Conservation (phyloP, 441 rosid species). For the Iberis amara region DNA sequence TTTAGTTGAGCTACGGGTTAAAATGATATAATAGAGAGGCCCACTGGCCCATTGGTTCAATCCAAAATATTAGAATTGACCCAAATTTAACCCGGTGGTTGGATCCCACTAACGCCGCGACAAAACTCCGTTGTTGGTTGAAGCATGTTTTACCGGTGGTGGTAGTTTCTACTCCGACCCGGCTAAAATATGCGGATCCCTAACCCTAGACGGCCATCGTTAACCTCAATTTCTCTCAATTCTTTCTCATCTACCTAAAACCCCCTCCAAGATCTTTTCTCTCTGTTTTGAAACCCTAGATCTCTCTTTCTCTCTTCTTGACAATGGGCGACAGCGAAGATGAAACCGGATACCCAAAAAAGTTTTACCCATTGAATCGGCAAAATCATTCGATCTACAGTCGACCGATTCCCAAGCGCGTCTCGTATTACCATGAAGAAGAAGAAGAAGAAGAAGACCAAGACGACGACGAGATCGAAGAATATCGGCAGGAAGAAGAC, state of each 20-base stretch:
- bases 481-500: slow-evolving; percentile 1
- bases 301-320: slow-evolving; percentile 11
- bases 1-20: too few species aligned
- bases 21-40: too few species aligned
- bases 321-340: slow-evolving; percentile 77
- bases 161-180: slow-evolving; percentile 24
- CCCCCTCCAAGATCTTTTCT: slow-evolving; percentile 11
- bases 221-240: neutral
- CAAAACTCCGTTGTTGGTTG: too few species aligned
- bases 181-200: slow-evolving; percentile 22
- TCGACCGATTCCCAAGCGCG: slow-evolving; percentile 30
- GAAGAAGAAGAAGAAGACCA: neutral
- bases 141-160: slow-evolving; percentile 4
- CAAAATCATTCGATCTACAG: slow-evolving; percentile 41
- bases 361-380: slow-evolving; percentile 45
- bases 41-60: too few species aligned
- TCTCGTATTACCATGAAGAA: slow-evolving; percentile 31
- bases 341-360: slow-evolving; percentile 59
- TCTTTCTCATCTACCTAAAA: slow-evolving; percentile 3
- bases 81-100: too few species aligned
- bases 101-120: too few species aligned
- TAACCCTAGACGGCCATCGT: slow-evolving; percentile 22
- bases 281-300: slow-evolving; percentile 22
- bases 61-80: too few species aligned
- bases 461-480: neutral